These are phyloP conservation scores for Penicillium coprophilum DNA, from an alignment of 495 filamentous ascomycete genomes.

Conservation along the genomic window DNA sequence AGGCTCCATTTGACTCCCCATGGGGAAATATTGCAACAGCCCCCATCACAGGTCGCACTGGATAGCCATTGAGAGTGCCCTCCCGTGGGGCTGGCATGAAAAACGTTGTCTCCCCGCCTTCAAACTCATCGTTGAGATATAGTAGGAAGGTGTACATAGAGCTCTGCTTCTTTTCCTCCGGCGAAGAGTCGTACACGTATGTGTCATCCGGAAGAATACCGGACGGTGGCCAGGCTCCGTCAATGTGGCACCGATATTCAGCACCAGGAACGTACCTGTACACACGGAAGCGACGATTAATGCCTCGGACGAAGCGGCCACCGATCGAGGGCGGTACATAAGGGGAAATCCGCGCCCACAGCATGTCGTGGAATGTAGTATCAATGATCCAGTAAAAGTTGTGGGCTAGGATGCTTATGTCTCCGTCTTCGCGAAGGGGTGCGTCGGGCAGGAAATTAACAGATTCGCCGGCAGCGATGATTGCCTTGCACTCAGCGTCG, in stretches of 20 bases:
- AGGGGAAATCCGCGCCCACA: constrained; percentile 36
- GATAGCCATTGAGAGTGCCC: constrained; percentile 40
- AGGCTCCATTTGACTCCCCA: constrained; percentile 39
- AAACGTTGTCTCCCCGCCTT: constrained; percentile 44
- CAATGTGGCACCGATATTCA: constrained; percentile 42
- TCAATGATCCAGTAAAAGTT: constrained; percentile 46
- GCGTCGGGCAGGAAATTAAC: constrained; percentile 40
- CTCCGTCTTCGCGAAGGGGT: constrained; percentile 40
- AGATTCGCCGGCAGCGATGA: constrained; percentile 42
- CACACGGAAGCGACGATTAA: constrained; percentile 43
- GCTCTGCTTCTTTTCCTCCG: constrained; percentile 35
- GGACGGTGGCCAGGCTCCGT: constrained; percentile 42
- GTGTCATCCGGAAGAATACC: constrained; percentile 36
- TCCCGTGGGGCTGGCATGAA: constrained; percentile 38
- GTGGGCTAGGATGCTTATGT: constrained; percentile 42
- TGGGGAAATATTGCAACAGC: constrained; percentile 42
- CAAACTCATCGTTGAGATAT: constrained; percentile 43
- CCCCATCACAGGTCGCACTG: constrained; percentile 42
- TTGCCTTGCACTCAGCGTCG: constrained; percentile 33
- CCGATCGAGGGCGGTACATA: constrained; percentile 35
- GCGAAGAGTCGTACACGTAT: constrained; percentile 41
- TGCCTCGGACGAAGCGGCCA: constrained; percentile 33
- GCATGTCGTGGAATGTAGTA: constrained; percentile 39
- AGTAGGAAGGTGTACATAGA: constrained; percentile 46
- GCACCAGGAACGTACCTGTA: constrained; percentile 43